These are phyloP conservation scores for Phragmites australis DNA, from an alignment of 176 grass and related monocot genomes.

Conservation along the genomic window DNA sequence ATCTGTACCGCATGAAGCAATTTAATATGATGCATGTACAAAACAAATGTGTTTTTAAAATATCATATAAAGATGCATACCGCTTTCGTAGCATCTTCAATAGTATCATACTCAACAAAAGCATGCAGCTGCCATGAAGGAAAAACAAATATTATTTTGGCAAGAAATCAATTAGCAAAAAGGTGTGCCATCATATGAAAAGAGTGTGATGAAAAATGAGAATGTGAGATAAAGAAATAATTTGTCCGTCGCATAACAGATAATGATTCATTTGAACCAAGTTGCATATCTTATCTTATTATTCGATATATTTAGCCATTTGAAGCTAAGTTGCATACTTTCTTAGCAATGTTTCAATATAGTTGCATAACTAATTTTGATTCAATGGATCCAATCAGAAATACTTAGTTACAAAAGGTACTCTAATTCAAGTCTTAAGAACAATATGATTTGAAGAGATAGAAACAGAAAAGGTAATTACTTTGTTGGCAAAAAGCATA, in stretches of 20 bases:
- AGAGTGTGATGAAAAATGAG: background rate
- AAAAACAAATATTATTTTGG: constrained; percentile 27
- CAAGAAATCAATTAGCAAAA: constrained; percentile 1
- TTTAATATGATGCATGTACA: constrained; percentile 3
- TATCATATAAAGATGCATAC: constrained; percentile 45
- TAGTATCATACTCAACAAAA: constrained; percentile 91
- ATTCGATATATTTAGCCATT: background rate
- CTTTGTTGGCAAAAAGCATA: constrained; percentile 99
- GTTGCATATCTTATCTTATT: background rate
- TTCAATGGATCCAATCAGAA: background rate
- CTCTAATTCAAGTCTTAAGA: background rate
- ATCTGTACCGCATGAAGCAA: constrained; percentile 49
- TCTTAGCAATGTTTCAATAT: too few species aligned
- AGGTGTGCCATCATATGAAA: background rate
- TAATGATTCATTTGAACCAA: constrained; percentile 15
- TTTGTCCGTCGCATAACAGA: constrained; percentile 3
- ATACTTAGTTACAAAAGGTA: background rate
- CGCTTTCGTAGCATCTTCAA: constrained; percentile 90
- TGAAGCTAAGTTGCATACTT: constrained; percentile 4
- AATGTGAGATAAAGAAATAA: constrained; percentile 21
- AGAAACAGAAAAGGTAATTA: constrained; percentile 35
- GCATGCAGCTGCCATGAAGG: constrained; percentile 77
- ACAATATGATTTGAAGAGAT: background rate
- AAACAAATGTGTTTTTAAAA: constrained; percentile 18
- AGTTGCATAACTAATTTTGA: constrained; percentile 64